Evolutionary conservation across 164 flowering plant genomes (phyloP), one percentile per base, ranked within the genome.

Genomic region (Platanus orientalis): DNA sequence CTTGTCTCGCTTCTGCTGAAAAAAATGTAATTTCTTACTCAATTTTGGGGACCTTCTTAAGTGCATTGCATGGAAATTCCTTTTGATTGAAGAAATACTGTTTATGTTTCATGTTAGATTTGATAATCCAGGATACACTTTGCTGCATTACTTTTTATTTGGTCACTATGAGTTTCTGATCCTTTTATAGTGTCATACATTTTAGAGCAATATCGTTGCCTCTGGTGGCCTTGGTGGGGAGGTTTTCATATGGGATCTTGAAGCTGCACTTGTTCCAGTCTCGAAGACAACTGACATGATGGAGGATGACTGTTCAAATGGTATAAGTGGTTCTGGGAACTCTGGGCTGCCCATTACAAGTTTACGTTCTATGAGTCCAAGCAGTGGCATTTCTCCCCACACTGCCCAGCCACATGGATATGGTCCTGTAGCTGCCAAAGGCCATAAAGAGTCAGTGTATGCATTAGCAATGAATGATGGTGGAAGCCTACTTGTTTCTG

Each of bases 171-270:
- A 70, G 57, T 76, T 64, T 69, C 86, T 88, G 77, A 88, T 84
- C 74, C 65, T 78, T 67, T 78, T 73, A 53, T 88, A 84, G 89
- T 86, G 75, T 77, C 85, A 72, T 83, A 81, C 78, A 72, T 85
- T 83, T 79, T 87, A 94, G 99, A 86, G 87, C 81, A 91, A 89
- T 80, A 58, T 84, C 71, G 84, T 94, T 78, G 96, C 97, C 63
- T 94, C 99, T 57, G 97, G 92, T 76, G 99, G 97, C 69, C 99
- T 94, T 78, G 99, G 99, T 61, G 97, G 96, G 62, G 97, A 91
- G 83, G 93, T 94, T 29, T 94, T 91, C 65, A 57, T 94, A 65
- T 94, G 99, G 99, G 99, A 94, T 75, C 74, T 94, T 62, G 99
- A 94, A 76, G 90, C 96, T 73, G 95, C 97, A 27, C 78, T 81